A percentile compares a stretch with the other conserved stretches of the same genome.
Conservation (phyloP, 441 rosid species). For the Populus hybrid region DNA sequence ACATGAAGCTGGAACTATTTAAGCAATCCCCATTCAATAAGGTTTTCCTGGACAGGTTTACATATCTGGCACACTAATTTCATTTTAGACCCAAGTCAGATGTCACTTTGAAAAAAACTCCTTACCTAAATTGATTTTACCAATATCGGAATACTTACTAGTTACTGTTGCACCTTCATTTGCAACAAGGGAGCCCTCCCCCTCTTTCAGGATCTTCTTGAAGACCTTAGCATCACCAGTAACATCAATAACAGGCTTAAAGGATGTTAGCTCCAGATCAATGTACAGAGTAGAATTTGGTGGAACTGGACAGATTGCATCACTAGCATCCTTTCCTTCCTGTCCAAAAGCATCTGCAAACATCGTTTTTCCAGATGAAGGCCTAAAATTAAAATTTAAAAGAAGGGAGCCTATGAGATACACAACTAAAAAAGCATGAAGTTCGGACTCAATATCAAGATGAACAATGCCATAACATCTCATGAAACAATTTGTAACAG, state of each 20-base stretch:
- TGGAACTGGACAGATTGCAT: constrained; percentile 29
- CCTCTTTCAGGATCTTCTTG: constrained; percentile 58
- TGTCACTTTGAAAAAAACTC: neutral
- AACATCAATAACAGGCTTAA: constrained; percentile 55
- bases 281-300: constrained; percentile 39
- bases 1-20: neutral
- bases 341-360: constrained; percentile 53
- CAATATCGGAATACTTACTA: constrained; percentile 32
- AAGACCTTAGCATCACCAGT: constrained; percentile 50
- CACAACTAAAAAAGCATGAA: neutral
- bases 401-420: neutral
- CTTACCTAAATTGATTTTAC: neutral
- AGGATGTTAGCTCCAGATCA: constrained; percentile 49
- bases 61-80: neutral
- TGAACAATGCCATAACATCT: neutral
- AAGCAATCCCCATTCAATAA: neutral
- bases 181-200: constrained; percentile 42
- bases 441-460: neutral
- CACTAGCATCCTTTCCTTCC: constrained; percentile 27
- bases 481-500: neutral
- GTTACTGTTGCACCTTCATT: constrained; percentile 56
- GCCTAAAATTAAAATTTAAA: neutral
- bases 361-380: constrained; percentile 3
- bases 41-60: neutral
- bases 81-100: neutral